Percentiles rank a stretch among this genome's conserved stretches.
These are phyloP conservation scores for Terfezia boudieri DNA, from an alignment of 495 filamentous ascomycete species.

Conservation along the genomic window DNA sequence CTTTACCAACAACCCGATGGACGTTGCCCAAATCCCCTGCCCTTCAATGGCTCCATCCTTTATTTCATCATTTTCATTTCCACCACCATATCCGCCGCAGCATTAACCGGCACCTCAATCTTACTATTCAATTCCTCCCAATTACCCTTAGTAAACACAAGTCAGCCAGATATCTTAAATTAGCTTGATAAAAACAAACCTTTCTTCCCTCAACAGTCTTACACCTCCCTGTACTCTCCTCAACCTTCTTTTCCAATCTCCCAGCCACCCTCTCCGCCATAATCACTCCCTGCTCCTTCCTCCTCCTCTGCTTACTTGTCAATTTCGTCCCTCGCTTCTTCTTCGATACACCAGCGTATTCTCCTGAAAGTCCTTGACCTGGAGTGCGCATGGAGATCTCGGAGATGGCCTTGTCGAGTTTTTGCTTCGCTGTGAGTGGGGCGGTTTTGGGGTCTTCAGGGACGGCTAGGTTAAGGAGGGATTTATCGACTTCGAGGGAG, in stretches of 20 bases:
- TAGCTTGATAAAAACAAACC: background rate
- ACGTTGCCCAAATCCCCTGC: too few species aligned
- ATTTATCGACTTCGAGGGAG: conserved; percentile 32
- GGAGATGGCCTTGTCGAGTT: background rate
- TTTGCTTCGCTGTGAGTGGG: background rate
- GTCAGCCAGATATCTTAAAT: too few species aligned
- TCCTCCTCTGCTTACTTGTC: conserved; percentile 28
- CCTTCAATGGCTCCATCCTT: too few species aligned
- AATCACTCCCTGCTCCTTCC: conserved; percentile 33
- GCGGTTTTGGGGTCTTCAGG: conserved; percentile 12
- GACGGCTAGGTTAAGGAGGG: conserved; percentile 25
- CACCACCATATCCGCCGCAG: background rate
- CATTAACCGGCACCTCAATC: background rate
- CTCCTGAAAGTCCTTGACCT: background rate
- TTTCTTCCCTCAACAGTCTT: conserved; percentile 20
- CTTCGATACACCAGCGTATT: conserved; percentile 30
- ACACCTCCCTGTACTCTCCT: conserved; percentile 26
- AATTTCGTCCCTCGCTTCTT: conserved; percentile 31
- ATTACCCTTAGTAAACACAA: background rate
- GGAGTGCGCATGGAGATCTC: background rate
- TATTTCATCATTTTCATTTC: background rate
- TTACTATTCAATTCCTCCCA: conserved; percentile 20
- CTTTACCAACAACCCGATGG: too few species aligned
- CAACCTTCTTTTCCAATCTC: conserved; percentile 33
- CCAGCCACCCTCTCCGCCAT: conserved; percentile 31